Evolutionary conservation across 139 green algal species (phyloP).

Genomic region (Chlamydomonas incerta): DNA sequence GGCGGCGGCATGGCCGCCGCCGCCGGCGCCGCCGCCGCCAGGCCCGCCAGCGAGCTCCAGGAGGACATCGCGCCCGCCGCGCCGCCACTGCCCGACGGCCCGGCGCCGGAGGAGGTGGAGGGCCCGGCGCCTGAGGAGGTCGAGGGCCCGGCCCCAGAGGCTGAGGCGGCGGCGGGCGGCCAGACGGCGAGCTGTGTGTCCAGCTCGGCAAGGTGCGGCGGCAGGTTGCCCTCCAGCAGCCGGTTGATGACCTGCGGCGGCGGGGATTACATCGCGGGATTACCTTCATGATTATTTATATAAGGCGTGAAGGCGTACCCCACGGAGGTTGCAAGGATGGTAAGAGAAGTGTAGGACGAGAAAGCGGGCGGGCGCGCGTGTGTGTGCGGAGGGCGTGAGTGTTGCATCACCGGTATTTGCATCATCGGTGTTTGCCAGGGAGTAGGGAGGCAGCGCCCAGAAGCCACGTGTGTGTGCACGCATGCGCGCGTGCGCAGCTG

Average conservation of each 20-base stretch:
- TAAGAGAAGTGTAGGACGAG: no score
- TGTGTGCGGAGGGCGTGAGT: no score
- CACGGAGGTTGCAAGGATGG: no score
- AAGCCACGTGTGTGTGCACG: no score
- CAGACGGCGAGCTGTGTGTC: conserved; percentile 56
- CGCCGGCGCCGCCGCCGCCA: background rate
- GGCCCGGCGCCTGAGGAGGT: background rate
- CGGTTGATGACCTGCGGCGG: conserved; percentile 65
- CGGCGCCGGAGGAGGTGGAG: background rate
- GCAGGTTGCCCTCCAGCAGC: conserved; percentile 78
- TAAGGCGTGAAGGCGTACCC: no score
- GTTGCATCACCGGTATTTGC: no score
- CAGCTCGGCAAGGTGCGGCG: conserved; percentile 56
- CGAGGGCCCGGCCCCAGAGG: background rate
- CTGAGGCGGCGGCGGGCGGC: background rate
- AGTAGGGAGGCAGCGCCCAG: no score
- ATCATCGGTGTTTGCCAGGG: no score
- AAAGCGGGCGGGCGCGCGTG: no score
- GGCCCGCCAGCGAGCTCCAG: conserved; percentile 22
- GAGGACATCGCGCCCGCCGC: conserved; percentile 17
- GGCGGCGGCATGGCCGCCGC: background rate
- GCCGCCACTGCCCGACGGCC: background rate
- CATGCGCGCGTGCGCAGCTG: no score
- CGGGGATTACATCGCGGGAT: no score
- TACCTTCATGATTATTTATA: conserved; percentile 45